Evolutionary conservation across 805 yeast genomes (phyloP).

Genomic region (Saccharomyces kudriavzevii): DNA sequence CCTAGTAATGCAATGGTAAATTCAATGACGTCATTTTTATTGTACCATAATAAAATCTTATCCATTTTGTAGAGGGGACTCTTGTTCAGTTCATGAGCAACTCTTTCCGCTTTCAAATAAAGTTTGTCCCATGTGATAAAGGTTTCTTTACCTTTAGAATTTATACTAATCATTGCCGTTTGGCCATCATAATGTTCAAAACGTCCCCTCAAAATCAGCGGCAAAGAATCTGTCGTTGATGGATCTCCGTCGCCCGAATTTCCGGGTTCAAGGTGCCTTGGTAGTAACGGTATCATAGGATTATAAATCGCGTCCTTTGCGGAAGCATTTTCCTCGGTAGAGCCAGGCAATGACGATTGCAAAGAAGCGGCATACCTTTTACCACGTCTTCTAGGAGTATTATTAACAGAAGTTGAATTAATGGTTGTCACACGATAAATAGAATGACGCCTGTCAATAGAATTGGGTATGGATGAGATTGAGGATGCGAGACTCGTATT

Average conservation of each 20-base stretch:
- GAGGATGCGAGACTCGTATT: neutral
- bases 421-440: conserved; percentile 27
- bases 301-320: conserved; percentile 11
- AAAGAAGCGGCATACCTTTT: conserved; percentile 12
- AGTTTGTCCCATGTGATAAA: conserved; percentile 86
- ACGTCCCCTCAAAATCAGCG: conserved; percentile 64
- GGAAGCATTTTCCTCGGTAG: conserved; percentile 1
- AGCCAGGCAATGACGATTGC: conserved; percentile 26
- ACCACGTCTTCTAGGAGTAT: conserved; percentile 10
- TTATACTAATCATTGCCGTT: conserved; percentile 64
- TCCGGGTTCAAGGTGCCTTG: conserved; percentile 38
- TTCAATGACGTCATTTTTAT: conserved; percentile 75
- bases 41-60: conserved; percentile 75
- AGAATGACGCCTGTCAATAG: conserved; percentile 8
- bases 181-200: conserved; percentile 59
- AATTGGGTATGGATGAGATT: neutral
- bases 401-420: conserved; percentile 19
- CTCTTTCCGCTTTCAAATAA: conserved; percentile 72
- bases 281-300: conserved; percentile 30
- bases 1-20: conserved; percentile 83
- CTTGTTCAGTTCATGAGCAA: conserved; percentile 45
- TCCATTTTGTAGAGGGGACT: conserved; percentile 66
- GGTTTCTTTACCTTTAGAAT: conserved; percentile 72
- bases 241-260: conserved; percentile 21
- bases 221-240: conserved; percentile 52